Conservation (phyloP, 1,284 basidiomycete species). For the Takashimella koratensis region DNA sequence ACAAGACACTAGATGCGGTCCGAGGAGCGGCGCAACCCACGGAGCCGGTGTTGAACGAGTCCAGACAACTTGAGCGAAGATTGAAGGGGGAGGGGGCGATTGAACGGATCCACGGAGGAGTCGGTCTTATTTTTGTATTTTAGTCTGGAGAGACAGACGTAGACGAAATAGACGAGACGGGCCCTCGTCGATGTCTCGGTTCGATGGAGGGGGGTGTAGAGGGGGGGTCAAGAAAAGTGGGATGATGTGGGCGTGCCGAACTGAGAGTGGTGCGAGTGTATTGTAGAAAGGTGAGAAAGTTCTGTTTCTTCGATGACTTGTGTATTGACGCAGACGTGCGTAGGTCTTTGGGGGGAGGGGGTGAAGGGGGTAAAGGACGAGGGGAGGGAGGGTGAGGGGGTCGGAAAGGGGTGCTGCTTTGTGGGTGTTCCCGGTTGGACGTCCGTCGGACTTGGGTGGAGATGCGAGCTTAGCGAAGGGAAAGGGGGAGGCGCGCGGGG, state of each 20-base stretch:
- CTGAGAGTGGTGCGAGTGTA: neutral
- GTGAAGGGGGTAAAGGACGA: neutral
- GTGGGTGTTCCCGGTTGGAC: neutral
- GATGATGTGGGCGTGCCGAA: neutral
- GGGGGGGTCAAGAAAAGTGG: neutral
- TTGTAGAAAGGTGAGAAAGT: neutral
- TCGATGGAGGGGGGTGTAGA: neutral
- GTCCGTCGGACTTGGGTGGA: neutral
- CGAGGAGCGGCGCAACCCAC: neutral
- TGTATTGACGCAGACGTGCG: neutral
- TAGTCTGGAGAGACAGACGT: neutral
- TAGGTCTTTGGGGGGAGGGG: neutral
- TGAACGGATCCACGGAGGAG: neutral
- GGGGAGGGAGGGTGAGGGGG: neutral
- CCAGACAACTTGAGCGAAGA: neutral
- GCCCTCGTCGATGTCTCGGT: neutral
- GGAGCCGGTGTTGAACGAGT: neutral
- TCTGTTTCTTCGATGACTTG: neutral
- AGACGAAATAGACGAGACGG: neutral
- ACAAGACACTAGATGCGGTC: neutral
- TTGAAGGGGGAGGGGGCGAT: neutral
- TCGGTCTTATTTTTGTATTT: neutral
- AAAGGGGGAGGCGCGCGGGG: too few species aligned
- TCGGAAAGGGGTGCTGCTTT: neutral
- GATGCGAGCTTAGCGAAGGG: neutral